Base-by-base conservation (phyloP, 148 eudicot genomes). In the Cornus kousa region DNA sequence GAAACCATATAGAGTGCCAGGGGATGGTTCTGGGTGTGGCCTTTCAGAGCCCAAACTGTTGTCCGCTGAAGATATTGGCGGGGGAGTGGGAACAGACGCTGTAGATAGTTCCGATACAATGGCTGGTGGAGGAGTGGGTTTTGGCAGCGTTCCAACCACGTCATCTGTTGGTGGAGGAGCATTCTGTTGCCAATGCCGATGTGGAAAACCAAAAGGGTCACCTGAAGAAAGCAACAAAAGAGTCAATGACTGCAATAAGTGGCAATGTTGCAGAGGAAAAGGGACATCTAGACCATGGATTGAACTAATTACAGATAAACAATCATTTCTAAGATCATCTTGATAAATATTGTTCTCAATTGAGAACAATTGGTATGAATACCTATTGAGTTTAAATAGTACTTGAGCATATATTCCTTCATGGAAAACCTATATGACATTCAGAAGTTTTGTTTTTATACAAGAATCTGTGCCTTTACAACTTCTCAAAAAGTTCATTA, bases 41-140 rank as follows among this genome's bases (percentile, higher is more conserved):
- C 78, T 81, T 19, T 85, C 89, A 23, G 88, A 81, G 67, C 81
- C 74, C 75, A 79, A 68, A 80, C 86, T 85, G 81, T 84, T 79
- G 72, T 77, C 78, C 79, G 76, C 37, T 55, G 80, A 69, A 73
- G 71, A 43, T 32, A 77, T 74, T 78, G 83, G 67, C 22, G 83
- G 82, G 39, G 71, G 75, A 8, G 83, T 80, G 59, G 78, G 67
- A 71, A 81, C 68, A 35, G 68, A 82, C 68, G 75, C 77, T 40
- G 74, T 37, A n/a, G 88, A 71, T 53, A 80, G 50, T 57, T 37
- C 74, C 39, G 79, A 62, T 67, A 70, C 57, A 43, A 19, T 11
- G n/a, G 75, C 77, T 46, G 81, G 43, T 4, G 67, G 69, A 82
- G 64, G 78, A 69, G 48, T 72, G 35, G 79, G 74, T 65, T 84